Evolutionary conservation across 139 green algal genomes (phyloP), one percentile per base, ranked within the genome.

Genomic region (Micractinium conductrix): DNA sequence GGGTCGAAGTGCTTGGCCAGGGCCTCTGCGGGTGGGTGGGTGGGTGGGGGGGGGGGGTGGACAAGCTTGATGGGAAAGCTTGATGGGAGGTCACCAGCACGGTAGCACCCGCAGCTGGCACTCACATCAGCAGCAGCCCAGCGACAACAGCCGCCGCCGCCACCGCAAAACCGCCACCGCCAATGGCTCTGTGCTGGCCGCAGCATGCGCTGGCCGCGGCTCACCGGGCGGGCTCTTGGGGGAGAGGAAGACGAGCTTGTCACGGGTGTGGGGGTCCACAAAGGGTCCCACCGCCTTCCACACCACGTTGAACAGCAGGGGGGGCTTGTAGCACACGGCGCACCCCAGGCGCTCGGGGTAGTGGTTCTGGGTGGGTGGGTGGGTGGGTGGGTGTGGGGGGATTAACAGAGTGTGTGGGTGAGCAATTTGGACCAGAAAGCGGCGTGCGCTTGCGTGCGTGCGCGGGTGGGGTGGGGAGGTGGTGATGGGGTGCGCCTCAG

Each of bases 331-430:
- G 83, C 88, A 95, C 40, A 96, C 86, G 1, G 95, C 92, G 45
- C 89, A 65, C 38, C 94, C 95, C 48, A 98, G 87, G 10, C 95
- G 91, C 89, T 98, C 95, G 1, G 94, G 94, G 76, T 95, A 98
- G 87, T 98, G 94, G 85, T 95, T 96, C 87, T 96, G 93, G 58
- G n/a, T n/a, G n/a, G n/a, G n/a, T 90, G 19, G 0, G 55, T 55
- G 65, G 35, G 38, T 35, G 81, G 28, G 78, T 0, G 50, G 16
- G 45, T 33, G 42, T 42, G 4, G 24, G 44, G 43, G 45, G 22
- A n/a, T n/a, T n/a, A n/a, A n/a, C n/a, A n/a, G n/a, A n/a, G n/a
- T n/a, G n/a, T n/a, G n/a, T n/a, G n/a, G n/a, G n/a, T n/a, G n/a
- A n/a, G n/a, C n/a, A n/a, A n/a, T n/a, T n/a, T n/a, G n/a, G n/a